Evolutionary conservation across 225 moss, liverwort and hornwort genomes (phyloP).

Genomic region (Pseudisothecium myosuroides): DNA sequence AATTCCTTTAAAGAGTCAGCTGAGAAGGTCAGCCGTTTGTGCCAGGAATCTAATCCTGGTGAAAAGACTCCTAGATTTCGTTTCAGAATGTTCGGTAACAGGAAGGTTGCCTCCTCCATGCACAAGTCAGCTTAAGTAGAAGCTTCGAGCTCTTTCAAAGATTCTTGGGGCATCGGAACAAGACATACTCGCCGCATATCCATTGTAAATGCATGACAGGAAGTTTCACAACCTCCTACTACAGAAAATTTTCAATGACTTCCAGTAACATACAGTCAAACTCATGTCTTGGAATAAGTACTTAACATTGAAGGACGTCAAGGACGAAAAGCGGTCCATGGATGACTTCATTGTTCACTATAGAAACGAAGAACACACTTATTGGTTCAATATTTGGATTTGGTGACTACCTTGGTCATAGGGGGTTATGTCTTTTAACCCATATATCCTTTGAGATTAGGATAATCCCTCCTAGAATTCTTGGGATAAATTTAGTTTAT

Average conservation of each 20-base stretch:
- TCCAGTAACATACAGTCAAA: neutral
- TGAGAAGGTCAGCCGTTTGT: too few species aligned
- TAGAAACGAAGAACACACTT: too few species aligned
- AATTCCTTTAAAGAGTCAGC: neutral
- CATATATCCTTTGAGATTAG: neutral
- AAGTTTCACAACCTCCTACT: neutral
- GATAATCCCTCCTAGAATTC: rapidly evolving
- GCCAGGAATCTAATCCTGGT: too few species aligned
- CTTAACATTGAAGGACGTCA: neutral
- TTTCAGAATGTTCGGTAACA: neutral
- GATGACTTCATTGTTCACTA: too few species aligned
- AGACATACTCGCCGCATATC: neutral
- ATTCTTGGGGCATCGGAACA: neutral
- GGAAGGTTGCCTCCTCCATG: neutral
- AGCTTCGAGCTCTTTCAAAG: neutral
- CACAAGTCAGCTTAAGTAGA: neutral
- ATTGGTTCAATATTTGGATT: too few species aligned
- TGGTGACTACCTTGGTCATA: too few species aligned
- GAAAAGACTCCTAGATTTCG: too few species aligned
- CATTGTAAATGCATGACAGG: neutral
- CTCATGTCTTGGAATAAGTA: neutral
- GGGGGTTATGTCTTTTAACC: neutral
- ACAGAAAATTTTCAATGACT: neutral
- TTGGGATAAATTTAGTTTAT: rapidly evolving
- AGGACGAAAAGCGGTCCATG: too few species aligned